phyloP scores from a whole-genome alignment of 768 basidiomycete genomes.

The Leccinum arenicola region DNA sequence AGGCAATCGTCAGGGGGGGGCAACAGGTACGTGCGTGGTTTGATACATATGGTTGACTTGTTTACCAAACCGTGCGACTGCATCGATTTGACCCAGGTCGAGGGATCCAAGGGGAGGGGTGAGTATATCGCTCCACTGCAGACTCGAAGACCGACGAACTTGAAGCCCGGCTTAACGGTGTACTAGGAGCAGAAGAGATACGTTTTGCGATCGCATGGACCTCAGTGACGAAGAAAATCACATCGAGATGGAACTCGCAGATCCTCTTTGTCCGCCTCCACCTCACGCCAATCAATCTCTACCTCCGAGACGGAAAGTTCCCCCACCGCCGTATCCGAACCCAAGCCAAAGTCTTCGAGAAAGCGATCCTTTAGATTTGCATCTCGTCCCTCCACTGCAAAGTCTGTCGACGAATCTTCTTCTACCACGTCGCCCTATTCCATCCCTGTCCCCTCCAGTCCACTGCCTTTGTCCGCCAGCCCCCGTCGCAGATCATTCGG shows the following conservation, averaged over 20 bases:
- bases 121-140: too few species aligned
- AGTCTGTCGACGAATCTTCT: conserved; percentile 22
- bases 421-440: conserved; percentile 19
- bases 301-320: conserved; percentile 23
- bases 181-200: too few species aligned
- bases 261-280: conserved; percentile 22
- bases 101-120: too few species aligned
- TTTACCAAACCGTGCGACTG: too few species aligned
- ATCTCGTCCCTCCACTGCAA: conserved; percentile 32
- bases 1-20: too few species aligned
- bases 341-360: conserved; percentile 16
- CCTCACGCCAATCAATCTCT: conserved; percentile 15
- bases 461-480: conserved; percentile 32
- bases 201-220: too few species aligned
- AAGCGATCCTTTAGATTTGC: conserved; percentile 31
- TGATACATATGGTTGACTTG: too few species aligned
- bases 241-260: conserved; percentile 16
- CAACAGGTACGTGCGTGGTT: too few species aligned
- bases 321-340: conserved; percentile 20
- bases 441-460: conserved; percentile 30
- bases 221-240: too few species aligned
- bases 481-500: conserved; percentile 34
- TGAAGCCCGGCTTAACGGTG: too few species aligned
- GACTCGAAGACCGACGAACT: too few species aligned
- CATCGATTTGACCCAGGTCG: too few species aligned